Evolutionary conservation across 2,329 filamentous ascomycete genomes (phyloP), one percentile per base, ranked within the genome.

Genomic region (Penicillium capsulatum): DNA sequence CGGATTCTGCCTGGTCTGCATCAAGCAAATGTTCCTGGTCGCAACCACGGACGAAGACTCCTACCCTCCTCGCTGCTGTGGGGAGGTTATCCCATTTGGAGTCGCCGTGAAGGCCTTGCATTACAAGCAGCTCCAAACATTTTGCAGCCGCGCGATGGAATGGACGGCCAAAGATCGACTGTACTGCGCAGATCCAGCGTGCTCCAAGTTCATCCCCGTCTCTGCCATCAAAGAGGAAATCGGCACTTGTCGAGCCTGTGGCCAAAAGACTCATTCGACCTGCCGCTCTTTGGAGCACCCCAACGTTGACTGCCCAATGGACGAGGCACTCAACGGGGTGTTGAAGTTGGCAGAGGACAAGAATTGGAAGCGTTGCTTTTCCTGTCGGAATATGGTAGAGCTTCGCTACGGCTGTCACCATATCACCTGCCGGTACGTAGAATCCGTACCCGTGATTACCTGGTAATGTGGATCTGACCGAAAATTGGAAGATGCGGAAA

Each of bases 21-120:
- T 32, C 0, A 34, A 28, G 11, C 29, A 42, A 13, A 32, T 54
- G 35, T 48, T 51, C 11, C 33, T 51, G 3, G 31, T 38, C 2
- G 31, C 47, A 14, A 49, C 31, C 10, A 41, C 36, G 37, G 40
- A 49, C n/a, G 47, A 54, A 16, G 38, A 48, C 15, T 15, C 45
- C 1, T 54, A 51, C n/a, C 49, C 49, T 2, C 49, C 45, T 9
- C 47, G 47, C 4, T 54, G 49, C 16, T 54, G 49, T 19, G 41
- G 39, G 1, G 24, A 45, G 11, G n/a, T 31, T 4, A n/a, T 49
- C 1, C 37, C 40, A 1, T 32, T 39, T 7, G 32, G 28, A 14
- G 33, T 36, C 16, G 31, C 40, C 3, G 10, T 44, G 16, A 17
- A 20, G 2, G 17, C 51, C 5, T 14, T 51, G 8, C 24, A 20